Conservation (phyloP, 2,329 filamentous ascomycete genomes). For the Ramularia endophylla region DNA sequence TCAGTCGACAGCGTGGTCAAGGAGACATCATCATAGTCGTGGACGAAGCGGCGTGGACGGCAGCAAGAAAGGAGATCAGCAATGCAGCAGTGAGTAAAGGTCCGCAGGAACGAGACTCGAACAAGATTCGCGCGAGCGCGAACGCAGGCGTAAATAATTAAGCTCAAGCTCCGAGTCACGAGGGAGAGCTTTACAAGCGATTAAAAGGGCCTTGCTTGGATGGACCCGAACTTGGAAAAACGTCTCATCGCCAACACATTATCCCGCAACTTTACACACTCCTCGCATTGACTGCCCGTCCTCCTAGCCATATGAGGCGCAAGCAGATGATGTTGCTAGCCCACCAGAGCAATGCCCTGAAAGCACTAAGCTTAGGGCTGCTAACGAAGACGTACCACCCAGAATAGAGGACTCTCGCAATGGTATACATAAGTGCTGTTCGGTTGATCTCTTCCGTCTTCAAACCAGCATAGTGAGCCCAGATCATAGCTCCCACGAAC, state of each 20-base stretch:
- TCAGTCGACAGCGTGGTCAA: conserved; percentile 80
- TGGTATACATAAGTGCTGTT: conserved; percentile 36
- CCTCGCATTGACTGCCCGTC: conserved; percentile 25
- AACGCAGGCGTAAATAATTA: too few species aligned
- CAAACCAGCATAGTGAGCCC: conserved; percentile 38
- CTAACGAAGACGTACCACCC: conserved; percentile 38
- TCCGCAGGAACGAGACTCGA: background rate
- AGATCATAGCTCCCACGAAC: conserved; percentile 35
- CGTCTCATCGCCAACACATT: too few species aligned
- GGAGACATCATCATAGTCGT: conserved; percentile 35
- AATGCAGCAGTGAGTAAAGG: conserved; percentile 1
- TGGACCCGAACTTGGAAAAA: too few species aligned
- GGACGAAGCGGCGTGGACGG: too few species aligned
- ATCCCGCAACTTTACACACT: background rate
- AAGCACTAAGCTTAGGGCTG: conserved; percentile 29
- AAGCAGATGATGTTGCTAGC: conserved; percentile 39
- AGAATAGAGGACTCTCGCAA: conserved; percentile 38
- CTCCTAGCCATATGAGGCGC: conserved; percentile 32
- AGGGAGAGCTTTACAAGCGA: too few species aligned
- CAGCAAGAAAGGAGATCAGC: too few species aligned
- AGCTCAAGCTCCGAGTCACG: too few species aligned
- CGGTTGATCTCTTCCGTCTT: conserved; percentile 33
- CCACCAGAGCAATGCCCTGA: conserved; percentile 40
- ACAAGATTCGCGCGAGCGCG: too few species aligned
- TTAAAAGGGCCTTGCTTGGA: too few species aligned